phyloP scores from a whole-genome alignment of 257 asterid species.

The Cruciata laevipes region DNA sequence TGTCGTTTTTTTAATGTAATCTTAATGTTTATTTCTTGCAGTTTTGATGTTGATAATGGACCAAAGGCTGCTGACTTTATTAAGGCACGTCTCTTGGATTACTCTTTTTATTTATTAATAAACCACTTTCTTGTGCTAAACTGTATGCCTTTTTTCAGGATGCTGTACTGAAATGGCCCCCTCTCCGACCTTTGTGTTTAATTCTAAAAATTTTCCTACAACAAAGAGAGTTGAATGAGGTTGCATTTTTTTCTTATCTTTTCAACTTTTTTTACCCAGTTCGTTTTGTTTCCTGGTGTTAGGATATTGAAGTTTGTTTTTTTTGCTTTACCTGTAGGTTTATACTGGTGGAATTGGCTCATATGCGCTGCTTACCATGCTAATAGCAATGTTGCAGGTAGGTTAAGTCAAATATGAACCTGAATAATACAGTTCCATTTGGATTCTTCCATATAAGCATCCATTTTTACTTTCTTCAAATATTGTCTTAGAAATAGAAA shows the following conservation, averaged over 20 bases:
- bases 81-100: slow-evolving; percentile 33
- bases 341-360: slow-evolving; percentile 98
- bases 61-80: slow-evolving; percentile 95
- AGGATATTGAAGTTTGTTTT: slow-evolving; percentile 16
- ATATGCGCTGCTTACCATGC: slow-evolving; percentile 92
- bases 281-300: slow-evolving; percentile 5
- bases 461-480: too few species aligned
- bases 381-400: slow-evolving; percentile 92
- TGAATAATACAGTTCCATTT: not conserved
- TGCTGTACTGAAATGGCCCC: slow-evolving; percentile 77
- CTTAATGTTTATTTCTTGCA: slow-evolving; percentile 24
- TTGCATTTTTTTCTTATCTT: slow-evolving; percentile 17
- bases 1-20: not conserved
- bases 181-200: slow-evolving; percentile 76
- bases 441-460: too few species aligned
- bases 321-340: slow-evolving; percentile 40
- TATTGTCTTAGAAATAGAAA: not conserved
- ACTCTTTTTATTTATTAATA: not conserved
- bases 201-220: slow-evolving; percentile 88
- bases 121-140: not conserved
- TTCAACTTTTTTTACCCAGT: not conserved
- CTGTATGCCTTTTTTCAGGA: slow-evolving; percentile 31
- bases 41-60: slow-evolving; percentile 90
- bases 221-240: slow-evolving; percentile 97
- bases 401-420: slow-evolving; percentile 11